phyloP scores from a whole-genome alignment of 176 grass and related monocot species.

The Themeda triandra region DNA sequence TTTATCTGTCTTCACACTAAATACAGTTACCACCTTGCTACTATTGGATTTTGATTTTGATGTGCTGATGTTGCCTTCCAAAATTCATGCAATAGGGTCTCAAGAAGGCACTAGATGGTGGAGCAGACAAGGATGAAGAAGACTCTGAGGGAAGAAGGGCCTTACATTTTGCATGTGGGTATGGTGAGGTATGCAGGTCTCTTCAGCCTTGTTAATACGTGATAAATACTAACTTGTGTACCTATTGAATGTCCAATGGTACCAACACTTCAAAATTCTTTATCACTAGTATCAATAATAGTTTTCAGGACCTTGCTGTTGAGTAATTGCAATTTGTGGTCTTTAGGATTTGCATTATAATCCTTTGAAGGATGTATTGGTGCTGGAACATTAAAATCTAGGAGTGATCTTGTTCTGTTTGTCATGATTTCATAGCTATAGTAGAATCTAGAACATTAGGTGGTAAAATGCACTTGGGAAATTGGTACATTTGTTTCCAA shows the following conservation, averaged over 20 bases:
- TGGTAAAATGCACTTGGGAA: not conserved
- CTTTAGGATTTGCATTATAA: not conserved
- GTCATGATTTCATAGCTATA: not conserved
- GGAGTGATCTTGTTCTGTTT: not conserved
- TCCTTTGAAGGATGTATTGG: not conserved
- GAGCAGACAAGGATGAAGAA: conserved; percentile 88
- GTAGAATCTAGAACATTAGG: not conserved
- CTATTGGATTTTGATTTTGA: not conserved
- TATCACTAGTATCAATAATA: not conserved
- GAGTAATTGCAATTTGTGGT: not conserved
- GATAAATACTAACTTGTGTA: not conserved
- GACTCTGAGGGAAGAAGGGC: conserved; percentile 89
- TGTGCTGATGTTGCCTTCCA: not conserved
- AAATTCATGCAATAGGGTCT: conserved; percentile 48
- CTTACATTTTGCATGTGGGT: conserved; percentile 98
- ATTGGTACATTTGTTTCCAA: not conserved
- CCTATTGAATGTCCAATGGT: not conserved
- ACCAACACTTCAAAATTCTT: not conserved
- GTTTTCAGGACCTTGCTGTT: not conserved
- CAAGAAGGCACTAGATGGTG: conserved; percentile 80
- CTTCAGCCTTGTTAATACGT: not conserved
- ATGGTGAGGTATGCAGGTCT: conserved; percentile 61
- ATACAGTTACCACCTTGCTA: conserved; percentile 7
- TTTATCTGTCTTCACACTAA: not conserved
- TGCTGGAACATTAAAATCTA: not conserved